Base-by-base conservation (phyloP, 1,284 basidiomycete genomes). In the Ceratobasidium sp. region DNA sequence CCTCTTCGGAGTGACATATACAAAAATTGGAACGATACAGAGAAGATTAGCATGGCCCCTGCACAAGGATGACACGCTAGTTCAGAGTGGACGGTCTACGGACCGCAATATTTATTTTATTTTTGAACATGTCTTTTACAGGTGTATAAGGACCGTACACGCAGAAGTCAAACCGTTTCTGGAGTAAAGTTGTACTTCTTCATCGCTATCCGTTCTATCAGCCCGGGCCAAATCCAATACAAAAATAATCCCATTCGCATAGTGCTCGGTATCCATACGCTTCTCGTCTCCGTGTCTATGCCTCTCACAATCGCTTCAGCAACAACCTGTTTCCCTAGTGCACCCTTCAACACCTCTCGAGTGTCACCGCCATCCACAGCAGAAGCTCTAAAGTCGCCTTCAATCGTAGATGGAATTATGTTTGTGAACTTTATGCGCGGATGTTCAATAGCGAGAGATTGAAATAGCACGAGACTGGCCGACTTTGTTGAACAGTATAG, bases 401-500 rank as follows among this genome's bases (percentile, higher is more conserved):
- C 87, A 42, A 83, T 82, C 7, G 81, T 82, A 30, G 82, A 82
- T 12, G 90, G 88, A 1, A 91, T 78, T 74, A 88, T 76, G 73
- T 83, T 82, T 0, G 86, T 83, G 79, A 91, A 92, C 0, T 80
- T 67, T 75, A 92, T 85, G 7, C 79, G 76, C 3, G 89, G 89
- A 75, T 92, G 88, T 75, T 96, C 93, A 73, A 94, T 89, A 1
- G 91, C 83, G 36, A 94, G 85, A 4, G 90, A 83, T 79, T 92
- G 88, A 80, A 92, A 93, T 73, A 94, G 88, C 53, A 91, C 79
- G 58, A 94, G 84, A 1, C 91, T 90, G 0, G 92, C 91, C 1
- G 90, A 84, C 80, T 98, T 98, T 3, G 92, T 92, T 0, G 94
- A 88, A 0, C 87, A 88, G 79, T 98, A 98, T 33, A 98, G 81